phyloP scores from a whole-genome alignment of 768 basidiomycete species.

The Boletus rufocinnamomeus region DNA sequence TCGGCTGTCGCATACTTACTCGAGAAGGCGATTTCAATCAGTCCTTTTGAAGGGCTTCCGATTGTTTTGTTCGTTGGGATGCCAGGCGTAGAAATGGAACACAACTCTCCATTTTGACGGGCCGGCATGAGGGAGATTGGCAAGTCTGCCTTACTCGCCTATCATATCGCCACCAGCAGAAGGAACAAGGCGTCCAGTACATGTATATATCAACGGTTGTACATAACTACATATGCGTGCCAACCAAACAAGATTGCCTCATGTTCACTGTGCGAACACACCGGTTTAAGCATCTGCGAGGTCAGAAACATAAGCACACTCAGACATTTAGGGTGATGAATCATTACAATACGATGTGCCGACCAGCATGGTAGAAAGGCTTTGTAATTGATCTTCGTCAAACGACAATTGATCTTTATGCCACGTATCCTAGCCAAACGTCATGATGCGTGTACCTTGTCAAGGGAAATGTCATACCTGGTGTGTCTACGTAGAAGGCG shows the following conservation, averaged over 20 bases:
- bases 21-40: constrained; percentile 10
- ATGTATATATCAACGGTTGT: constrained; percentile 7
- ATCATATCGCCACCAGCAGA: constrained; percentile 1
- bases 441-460: constrained; percentile 6
- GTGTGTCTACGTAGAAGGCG: constrained; percentile 48
- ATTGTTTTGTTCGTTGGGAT: background rate
- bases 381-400: constrained; percentile 87
- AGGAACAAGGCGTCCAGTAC: background rate
- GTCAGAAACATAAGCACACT: constrained; percentile 17
- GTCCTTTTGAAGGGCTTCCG: constrained; percentile 19
- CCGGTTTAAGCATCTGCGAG: constrained; percentile 29
- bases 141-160: constrained; percentile 1
- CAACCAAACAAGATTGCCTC: background rate
- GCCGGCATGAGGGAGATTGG: background rate
- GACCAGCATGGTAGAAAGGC: constrained; percentile 83
- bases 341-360: constrained; percentile 85
- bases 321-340: constrained; percentile 3
- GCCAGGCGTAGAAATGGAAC: constrained; percentile 1
- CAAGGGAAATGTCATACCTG: constrained; percentile 43
- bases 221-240: background rate
- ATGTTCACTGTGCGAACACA: constrained; percentile 5
- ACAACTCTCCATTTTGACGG: background rate
- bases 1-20: constrained; percentile 7
- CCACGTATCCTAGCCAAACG: constrained; percentile 73
- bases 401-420: constrained; percentile 86